Base-by-base conservation (phyloP, 1,284 basidiomycete genomes). In the Sanghuangporus weigelae region DNA sequence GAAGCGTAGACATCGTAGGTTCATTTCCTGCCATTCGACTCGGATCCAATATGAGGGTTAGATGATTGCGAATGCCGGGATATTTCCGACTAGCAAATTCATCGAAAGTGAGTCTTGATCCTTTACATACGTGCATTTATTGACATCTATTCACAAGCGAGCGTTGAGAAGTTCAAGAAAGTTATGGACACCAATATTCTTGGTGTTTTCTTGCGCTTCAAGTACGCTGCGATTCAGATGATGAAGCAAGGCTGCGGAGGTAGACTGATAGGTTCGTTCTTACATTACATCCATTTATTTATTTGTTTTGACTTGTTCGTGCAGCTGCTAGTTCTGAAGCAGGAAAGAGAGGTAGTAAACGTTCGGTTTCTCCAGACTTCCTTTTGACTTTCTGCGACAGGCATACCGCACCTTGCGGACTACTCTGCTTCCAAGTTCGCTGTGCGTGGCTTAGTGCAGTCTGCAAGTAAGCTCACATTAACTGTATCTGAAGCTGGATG, bases 1-100 rank as follows among this genome's bases (percentile, higher is more conserved):
- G 69, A 5, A 40, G 64, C 35, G 51, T 71, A 11, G 68, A 70
- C 19, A 67, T 71, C 12, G 70, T 70, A 57, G 26, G 49, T 31
- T 14, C 19, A n/a, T 42, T 11, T 42, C 40, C 40, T 2, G 40
- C 2, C 40, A 42, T 42, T 42, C 23, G 23, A 26, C 40, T 5
- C 40, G 16, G 40, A 42, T 42, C 40, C 4, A 11, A n/a, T 16
- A 2, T 49, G 19, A 49, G 8, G 14, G 1, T 21, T 67, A 68
- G 66, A 67, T 68, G 67, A 63, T 68, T n/a, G 66, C 66, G 14
- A 68, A 68, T 51, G 66, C 65, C 6, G 65, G 63, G 6, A 60
- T 67, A 21, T 49, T 36, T 7, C 50, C 60, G 19, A 39, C 16
- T 23, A 10, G 21, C 16, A 35, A 21, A 7, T 21, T 59, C 23